A percentile compares a stretch with the other conserved stretches of the same genome.
Conservation (phyloP, 2,329 filamentous ascomycete genomes). For the Pseudodiploospora longispora region DNA sequence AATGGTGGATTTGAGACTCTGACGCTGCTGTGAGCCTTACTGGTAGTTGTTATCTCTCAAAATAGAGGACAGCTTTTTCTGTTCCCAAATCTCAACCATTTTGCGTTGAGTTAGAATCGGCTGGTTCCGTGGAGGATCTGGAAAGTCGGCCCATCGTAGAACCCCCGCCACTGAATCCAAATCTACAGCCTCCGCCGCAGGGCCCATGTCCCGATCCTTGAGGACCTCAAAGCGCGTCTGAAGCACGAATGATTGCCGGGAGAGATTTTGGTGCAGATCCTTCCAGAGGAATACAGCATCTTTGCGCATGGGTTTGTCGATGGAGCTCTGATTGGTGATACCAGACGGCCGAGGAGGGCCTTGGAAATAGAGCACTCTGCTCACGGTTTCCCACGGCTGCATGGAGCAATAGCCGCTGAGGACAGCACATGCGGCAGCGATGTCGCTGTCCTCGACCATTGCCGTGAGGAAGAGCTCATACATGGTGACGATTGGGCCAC, state of each 20-base stretch:
- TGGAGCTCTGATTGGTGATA: slow-evolving; percentile 33
- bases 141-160: slow-evolving; percentile 52
- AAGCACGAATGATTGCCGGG: slow-evolving; percentile 49
- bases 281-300: slow-evolving; percentile 37
- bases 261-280: slow-evolving; percentile 46
- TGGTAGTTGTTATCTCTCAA: slow-evolving; percentile 45
- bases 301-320: slow-evolving; percentile 30
- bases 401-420: slow-evolving; percentile 51
- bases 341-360: slow-evolving; percentile 38
- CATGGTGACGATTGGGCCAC: slow-evolving; percentile 28
- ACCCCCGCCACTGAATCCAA: slow-evolving; percentile 38
- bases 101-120: slow-evolving; percentile 43
- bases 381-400: slow-evolving; percentile 39
- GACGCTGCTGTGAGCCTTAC: slow-evolving; percentile 25
- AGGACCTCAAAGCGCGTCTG: slow-evolving; percentile 47
- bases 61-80: slow-evolving; percentile 38
- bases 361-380: slow-evolving; percentile 46
- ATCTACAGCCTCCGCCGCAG: slow-evolving; percentile 22
- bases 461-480: slow-evolving; percentile 53
- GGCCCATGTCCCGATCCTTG: slow-evolving; percentile 39
- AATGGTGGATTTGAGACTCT: not conserved
- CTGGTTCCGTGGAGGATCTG: slow-evolving; percentile 45
- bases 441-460: slow-evolving; percentile 41
- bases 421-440: slow-evolving; percentile 41
- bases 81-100: slow-evolving; percentile 48